A percentile compares a stretch with the other conserved stretches of the same genome.
Conservation (phyloP, 2,329 filamentous ascomycete genomes). For the Sordariomycetes sp. region DNA sequence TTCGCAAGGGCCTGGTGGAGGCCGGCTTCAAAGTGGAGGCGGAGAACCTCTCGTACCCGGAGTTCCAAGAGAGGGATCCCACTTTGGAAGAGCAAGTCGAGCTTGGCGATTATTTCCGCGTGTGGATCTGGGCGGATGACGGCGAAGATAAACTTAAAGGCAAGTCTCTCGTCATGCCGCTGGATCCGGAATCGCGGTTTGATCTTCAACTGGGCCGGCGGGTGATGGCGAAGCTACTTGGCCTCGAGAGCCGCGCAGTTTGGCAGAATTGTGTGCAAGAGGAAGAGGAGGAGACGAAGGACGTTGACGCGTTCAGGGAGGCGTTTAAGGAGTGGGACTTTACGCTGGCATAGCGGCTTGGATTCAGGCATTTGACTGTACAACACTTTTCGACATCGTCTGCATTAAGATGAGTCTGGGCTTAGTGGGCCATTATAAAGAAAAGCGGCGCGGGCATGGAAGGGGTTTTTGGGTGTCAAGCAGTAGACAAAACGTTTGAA, state of each 20-base stretch:
- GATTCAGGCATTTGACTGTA: neutral
- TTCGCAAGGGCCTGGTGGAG: conserved; percentile 65
- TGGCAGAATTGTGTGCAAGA: conserved; percentile 80
- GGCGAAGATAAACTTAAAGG: conserved; percentile 43
- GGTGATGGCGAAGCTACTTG: conserved; percentile 78
- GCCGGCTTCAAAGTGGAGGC: conserved; percentile 82
- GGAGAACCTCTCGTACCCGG: conserved; percentile 52
- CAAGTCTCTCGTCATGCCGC: conserved; percentile 50
- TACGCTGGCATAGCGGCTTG: conserved; percentile 25
- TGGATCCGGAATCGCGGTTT: conserved; percentile 62
- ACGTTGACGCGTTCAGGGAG: conserved; percentile 66
- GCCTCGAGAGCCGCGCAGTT: conserved; percentile 61
- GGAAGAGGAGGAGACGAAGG: conserved; percentile 62
- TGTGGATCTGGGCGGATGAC: conserved; percentile 63
- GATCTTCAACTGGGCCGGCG: conserved; percentile 82
- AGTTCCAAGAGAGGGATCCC: conserved; percentile 33
- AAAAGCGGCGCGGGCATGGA: neutral
- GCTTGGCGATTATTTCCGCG: conserved; percentile 58
- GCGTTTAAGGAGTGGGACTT: conserved; percentile 85
- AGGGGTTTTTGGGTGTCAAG: neutral
- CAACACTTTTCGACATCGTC: neutral
- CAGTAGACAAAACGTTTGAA: neutral
- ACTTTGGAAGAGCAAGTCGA: conserved; percentile 33
- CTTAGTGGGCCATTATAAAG: neutral
- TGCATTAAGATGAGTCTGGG: neutral